Evolutionary conservation across 2,329 filamentous ascomycete genomes (phyloP).

Genomic region (Dothiorella sarmentorum): DNA sequence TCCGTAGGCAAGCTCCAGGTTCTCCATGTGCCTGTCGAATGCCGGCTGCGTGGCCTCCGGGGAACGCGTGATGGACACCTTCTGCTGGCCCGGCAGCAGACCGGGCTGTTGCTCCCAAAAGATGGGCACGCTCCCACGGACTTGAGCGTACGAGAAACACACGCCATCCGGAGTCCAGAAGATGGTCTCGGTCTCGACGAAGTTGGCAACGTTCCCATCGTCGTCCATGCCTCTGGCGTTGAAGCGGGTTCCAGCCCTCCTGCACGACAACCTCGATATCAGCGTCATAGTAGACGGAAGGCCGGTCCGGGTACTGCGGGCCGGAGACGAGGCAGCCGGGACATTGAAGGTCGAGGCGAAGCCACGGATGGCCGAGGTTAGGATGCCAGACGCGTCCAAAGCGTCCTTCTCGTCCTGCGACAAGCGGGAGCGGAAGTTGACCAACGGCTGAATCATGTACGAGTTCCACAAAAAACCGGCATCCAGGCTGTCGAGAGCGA

Average conservation of each 20-base stretch:
- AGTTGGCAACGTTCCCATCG: slow-evolving; percentile 95
- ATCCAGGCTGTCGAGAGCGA: slow-evolving; percentile 90
- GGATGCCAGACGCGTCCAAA: slow-evolving; percentile 80
- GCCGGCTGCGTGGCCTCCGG: slow-evolving; percentile 88
- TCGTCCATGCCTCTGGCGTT: slow-evolving; percentile 98
- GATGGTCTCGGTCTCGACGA: slow-evolving; percentile 94
- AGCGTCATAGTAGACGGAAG: slow-evolving; percentile 81
- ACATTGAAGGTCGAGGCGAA: slow-evolving; percentile 87
- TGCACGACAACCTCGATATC: slow-evolving; percentile 87
- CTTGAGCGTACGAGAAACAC: slow-evolving; percentile 90
- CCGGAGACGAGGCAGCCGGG: slow-evolving; percentile 69
- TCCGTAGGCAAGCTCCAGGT: slow-evolving; percentile 82
- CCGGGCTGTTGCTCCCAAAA: slow-evolving; percentile 96
- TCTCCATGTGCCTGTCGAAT: slow-evolving; percentile 91
- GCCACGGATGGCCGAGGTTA: slow-evolving; percentile 91
- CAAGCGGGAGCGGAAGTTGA: slow-evolving; percentile 82
- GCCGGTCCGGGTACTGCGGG: slow-evolving; percentile 63
- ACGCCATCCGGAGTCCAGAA: slow-evolving; percentile 77
- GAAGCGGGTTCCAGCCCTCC: slow-evolving; percentile 88
- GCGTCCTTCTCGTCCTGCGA: slow-evolving; percentile 69
- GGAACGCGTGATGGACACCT: slow-evolving; percentile 86
- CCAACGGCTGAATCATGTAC: slow-evolving; percentile 92
- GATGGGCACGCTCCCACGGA: slow-evolving; percentile 86
- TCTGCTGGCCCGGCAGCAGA: slow-evolving; percentile 86
- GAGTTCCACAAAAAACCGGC: slow-evolving; percentile 96